Base-by-base conservation (phyloP, 2,329 filamentous ascomycete species). In the Colletotrichum incanum region DNA sequence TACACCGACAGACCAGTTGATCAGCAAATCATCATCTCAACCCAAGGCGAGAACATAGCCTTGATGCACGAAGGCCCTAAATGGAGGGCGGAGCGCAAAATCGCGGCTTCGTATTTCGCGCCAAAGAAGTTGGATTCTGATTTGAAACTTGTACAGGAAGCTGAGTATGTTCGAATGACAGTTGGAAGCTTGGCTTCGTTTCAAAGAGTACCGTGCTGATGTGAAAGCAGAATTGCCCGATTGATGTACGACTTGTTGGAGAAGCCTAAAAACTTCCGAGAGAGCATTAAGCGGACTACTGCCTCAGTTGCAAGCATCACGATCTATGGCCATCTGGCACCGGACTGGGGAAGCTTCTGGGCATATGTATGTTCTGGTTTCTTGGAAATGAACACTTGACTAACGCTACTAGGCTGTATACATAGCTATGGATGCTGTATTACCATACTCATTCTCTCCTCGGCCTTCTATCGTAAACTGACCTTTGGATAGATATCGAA, bases 21-120 rank as follows among this genome's bases (percentile, higher is more conserved):
- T 45, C 31, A 49, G 20, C 68, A 71, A 16, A 1, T 3, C 31
- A 18, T 4, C 18, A 16, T 8, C 16, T 26, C 43, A 6, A 23
- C 41, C 23, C 41, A 28, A 31, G 47, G 56, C 9, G 68, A 71
- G 20, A 71, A 71, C 7, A 47, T 34, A 14, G 56, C 64, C 16
- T 18, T 87, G 8, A 86, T 87, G 82, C 77, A 85, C 54, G 85
- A 87, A 61, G 83, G 84, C 0, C 77, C 81, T 11, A 79, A 77
- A 23, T 88, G 86, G 87, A 79, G 84, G 8, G 79, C 74, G 4
- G 81, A 83, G 18, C 80, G 87, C 18, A 85, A 84, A 67, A 75
- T 86, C 2, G 77, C 86, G 12, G 83, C 87, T 65, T 81, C 85
- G 55, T 78, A 82, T 66, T 81, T 87, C 61, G 86, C 81, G 76